phyloP scores from a whole-genome alignment of 2,329 filamentous ascomycete species.

The Xylaria digitata region DNA sequence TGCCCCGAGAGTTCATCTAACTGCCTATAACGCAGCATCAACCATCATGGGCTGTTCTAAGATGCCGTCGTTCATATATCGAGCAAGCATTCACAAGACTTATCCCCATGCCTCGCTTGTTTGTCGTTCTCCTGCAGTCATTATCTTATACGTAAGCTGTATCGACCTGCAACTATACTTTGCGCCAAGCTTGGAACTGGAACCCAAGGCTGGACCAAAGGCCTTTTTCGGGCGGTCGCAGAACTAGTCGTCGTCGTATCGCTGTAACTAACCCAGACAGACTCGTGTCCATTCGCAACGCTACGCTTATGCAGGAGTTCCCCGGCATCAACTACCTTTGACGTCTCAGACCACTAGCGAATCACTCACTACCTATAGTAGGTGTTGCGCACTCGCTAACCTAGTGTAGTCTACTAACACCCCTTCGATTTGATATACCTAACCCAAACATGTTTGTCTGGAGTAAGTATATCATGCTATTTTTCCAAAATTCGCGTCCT shows the following conservation, averaged over 20 bases:
- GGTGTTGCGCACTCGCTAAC: no score
- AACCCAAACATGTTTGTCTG: no score
- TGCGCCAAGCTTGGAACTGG: conserved; percentile 27
- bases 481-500: neutral
- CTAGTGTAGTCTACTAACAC: no score
- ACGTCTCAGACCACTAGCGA: neutral
- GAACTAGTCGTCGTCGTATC: conserved; percentile 40
- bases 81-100: neutral
- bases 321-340: conserved; percentile 11
- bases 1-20: neutral
- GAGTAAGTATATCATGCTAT: neutral
- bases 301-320: conserved; percentile 15
- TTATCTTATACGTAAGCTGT: conserved; percentile 1
- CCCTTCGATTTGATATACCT: no score
- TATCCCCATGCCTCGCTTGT: neutral
- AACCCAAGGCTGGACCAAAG: conserved; percentile 40
- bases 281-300: conserved; percentile 9
- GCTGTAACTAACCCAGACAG: neutral
- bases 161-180: conserved; percentile 9
- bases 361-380: no score
- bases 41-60: neutral
- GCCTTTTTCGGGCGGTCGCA: conserved; percentile 42
- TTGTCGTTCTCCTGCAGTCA: neutral
- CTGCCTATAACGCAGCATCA: neutral
- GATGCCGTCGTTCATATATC: neutral